Conservation (phyloP, 176 grass and related monocot genomes). For the Miscanthus lutarioriparius region DNA sequence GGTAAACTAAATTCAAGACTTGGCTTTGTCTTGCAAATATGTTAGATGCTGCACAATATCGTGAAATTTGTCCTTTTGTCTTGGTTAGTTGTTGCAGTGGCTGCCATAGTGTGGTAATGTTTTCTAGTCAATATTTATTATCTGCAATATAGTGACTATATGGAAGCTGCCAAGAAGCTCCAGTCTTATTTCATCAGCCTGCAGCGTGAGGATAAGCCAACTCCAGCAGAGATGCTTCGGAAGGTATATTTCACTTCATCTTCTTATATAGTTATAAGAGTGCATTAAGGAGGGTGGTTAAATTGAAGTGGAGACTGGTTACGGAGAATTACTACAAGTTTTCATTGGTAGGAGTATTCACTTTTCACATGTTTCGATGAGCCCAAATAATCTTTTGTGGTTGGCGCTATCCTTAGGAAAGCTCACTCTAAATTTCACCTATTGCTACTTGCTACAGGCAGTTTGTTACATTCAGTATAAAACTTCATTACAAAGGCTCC, state of each 20-base stretch:
- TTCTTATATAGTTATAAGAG: background rate
- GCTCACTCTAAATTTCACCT: background rate
- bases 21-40: too few species aligned
- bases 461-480: background rate
- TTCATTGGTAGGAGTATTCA: background rate
- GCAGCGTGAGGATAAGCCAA: conserved; percentile 71
- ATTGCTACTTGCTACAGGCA: background rate
- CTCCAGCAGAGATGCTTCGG: conserved; percentile 62
- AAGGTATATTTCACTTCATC: conserved; percentile 49
- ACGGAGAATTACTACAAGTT: background rate
- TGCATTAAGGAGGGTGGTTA: background rate
- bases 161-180: conserved; percentile 88
- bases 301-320: background rate
- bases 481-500: background rate
- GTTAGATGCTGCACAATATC: too few species aligned
- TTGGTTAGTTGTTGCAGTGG: too few species aligned
- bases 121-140: too few species aligned
- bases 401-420: background rate
- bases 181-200: conserved; percentile 76
- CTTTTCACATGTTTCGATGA: background rate
- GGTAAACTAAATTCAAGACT: too few species aligned
- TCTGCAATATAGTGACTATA: background rate
- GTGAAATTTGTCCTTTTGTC: too few species aligned
- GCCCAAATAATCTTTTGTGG: background rate
- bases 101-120: too few species aligned